Percentiles rank a stretch among this genome's conserved stretches.
Conservation (phyloP, 768 basidiomycete species). For the Russula griseocarnosa region DNA sequence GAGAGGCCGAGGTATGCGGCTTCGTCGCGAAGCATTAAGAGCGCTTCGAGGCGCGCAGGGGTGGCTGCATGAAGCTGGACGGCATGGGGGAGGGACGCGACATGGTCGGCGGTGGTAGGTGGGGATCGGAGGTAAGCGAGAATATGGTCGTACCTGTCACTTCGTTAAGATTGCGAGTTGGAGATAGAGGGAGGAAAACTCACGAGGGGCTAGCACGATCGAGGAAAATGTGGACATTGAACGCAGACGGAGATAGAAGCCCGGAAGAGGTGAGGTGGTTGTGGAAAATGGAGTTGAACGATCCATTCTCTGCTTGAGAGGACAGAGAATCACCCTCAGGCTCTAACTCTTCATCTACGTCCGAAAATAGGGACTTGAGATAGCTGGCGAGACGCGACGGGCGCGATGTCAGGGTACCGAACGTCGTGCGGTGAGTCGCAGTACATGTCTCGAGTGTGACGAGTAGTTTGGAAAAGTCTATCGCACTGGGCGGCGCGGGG, state of each 20-base stretch:
- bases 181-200: slow-evolving; percentile 35
- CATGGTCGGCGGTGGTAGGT: slow-evolving; percentile 42
- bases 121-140: slow-evolving; percentile 67
- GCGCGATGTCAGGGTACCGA: slow-evolving; percentile 63
- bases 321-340: slow-evolving; percentile 54
- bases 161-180: slow-evolving; percentile 7
- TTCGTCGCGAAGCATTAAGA: slow-evolving; percentile 77
- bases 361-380: slow-evolving; percentile 33
- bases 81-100: slow-evolving; percentile 56
- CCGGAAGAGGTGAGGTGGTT: slow-evolving; percentile 63
- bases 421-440: slow-evolving; percentile 56
- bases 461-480: slow-evolving; percentile 60
- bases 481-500: slow-evolving; percentile 41
- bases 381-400: slow-evolving; percentile 57
- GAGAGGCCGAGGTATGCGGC: slow-evolving; percentile 69
- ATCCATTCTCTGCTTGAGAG: slow-evolving; percentile 43
- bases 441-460: slow-evolving; percentile 75
- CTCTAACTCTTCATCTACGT: slow-evolving; percentile 35
- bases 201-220: slow-evolving; percentile 78
- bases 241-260: slow-evolving; percentile 43
- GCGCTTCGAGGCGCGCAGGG: slow-evolving; percentile 46
- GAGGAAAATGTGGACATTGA: slow-evolving; percentile 65
- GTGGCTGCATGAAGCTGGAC: slow-evolving; percentile 45
- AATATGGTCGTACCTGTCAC: slow-evolving; percentile 62
- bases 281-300: slow-evolving; percentile 52